These are phyloP conservation scores for Selenicereus undatus DNA, from an alignment of 148 eudicot genomes.

Conservation along the genomic window DNA sequence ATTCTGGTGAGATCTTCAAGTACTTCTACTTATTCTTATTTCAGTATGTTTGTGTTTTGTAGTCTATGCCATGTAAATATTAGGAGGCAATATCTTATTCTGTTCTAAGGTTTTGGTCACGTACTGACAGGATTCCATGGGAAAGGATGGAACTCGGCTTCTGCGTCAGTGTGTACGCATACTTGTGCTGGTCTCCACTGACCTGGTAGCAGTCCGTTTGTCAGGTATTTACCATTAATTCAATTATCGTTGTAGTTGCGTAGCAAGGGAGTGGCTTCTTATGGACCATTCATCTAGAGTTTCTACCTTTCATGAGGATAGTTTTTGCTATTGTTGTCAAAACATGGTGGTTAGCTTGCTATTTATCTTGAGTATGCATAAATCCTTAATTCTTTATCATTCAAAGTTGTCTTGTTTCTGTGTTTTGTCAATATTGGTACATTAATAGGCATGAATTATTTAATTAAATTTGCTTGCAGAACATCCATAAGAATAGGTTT, in stretches of 20 bases:
- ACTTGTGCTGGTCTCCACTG: conserved; percentile 84
- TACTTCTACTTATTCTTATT: neutral
- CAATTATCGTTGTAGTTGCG: neutral
- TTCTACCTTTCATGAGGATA: neutral
- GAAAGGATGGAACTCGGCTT: conserved; percentile 96
- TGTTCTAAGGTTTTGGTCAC: neutral
- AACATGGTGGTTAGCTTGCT: neutral
- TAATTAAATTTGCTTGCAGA: neutral
- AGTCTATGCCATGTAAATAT: neutral
- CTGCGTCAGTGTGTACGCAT: conserved; percentile 97
- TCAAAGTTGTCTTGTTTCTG: neutral
- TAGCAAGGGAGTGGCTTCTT: neutral
- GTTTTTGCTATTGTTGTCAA: neutral
- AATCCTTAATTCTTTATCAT: neutral
- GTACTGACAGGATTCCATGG: conserved; percentile 85
- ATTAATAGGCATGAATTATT: neutral
- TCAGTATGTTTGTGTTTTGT: neutral
- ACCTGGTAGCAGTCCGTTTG: conserved; percentile 82
- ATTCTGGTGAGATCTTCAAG: conserved; percentile 55
- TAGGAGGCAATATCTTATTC: neutral
- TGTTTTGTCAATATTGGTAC: neutral
- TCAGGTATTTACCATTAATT: conserved; percentile 59
- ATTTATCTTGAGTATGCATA: conserved; percentile 2
- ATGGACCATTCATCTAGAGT: neutral
- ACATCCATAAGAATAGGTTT: neutral